These are phyloP conservation scores for Chlamydomonas sp. DNA, from an alignment of 139 green algal species.

Conservation along the genomic window DNA sequence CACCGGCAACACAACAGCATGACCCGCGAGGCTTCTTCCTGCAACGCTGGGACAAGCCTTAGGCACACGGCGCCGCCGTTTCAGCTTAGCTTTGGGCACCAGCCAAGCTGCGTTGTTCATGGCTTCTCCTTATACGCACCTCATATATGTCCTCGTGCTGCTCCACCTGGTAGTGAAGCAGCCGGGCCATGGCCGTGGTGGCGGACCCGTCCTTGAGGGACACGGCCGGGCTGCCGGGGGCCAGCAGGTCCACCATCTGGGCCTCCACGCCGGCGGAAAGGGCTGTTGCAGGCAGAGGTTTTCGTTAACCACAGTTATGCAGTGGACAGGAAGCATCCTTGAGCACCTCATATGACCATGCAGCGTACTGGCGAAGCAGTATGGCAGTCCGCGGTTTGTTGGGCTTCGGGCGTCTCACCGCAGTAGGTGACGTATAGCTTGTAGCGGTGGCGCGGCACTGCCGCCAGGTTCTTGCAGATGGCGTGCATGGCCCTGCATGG, in stretches of 20 bases:
- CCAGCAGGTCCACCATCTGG: constrained; percentile 47
- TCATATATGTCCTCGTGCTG: constrained; percentile 42
- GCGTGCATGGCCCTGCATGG: not conserved
- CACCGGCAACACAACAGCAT: not conserved
- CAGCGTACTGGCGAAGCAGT: no score
- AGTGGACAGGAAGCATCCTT: no score
- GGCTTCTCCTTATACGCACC: constrained; percentile 10
- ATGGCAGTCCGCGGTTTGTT: no score
- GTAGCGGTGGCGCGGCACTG: constrained; percentile 37
- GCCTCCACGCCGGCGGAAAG: constrained; percentile 41
- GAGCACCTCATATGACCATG: no score
- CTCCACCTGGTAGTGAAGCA: constrained; percentile 41
- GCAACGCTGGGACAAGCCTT: no score
- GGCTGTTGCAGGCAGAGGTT: not conserved
- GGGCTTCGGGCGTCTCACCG: not conserved
- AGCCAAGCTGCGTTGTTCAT: not conserved
- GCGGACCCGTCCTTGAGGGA: constrained; percentile 49
- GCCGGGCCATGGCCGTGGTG: constrained; percentile 29
- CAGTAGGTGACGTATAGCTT: constrained; percentile 43
- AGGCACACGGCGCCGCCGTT: not conserved
- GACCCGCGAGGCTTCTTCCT: not conserved
- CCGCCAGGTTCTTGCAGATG: constrained; percentile 33
- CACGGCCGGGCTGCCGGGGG: constrained; percentile 9
- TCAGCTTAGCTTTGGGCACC: no score
- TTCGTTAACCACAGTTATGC: not conserved